Evolutionary conservation across 805 yeast species (phyloP).

Genomic region (Torulaspora franciscae): DNA sequence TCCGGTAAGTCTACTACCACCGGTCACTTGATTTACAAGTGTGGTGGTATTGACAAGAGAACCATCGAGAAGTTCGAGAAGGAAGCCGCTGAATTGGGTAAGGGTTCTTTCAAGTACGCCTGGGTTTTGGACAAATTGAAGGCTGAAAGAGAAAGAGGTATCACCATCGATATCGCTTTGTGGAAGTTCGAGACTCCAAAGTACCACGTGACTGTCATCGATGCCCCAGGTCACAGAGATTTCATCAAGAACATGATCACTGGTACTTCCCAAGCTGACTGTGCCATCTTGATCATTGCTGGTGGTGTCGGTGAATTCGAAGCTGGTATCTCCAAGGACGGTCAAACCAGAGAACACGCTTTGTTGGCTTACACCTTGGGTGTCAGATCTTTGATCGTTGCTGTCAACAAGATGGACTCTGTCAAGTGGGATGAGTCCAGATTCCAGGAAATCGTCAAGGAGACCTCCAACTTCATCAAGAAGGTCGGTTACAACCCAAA

Average conservation of each 20-base stretch:
- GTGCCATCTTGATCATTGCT: slow-evolving; percentile 86
- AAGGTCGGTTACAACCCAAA: slow-evolving; percentile 81
- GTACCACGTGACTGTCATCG: slow-evolving; percentile 85
- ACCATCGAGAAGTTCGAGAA: slow-evolving; percentile 97
- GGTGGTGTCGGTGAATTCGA: slow-evolving; percentile 94
- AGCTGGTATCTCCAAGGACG: slow-evolving; percentile 92
- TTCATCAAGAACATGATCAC: slow-evolving; percentile 95
- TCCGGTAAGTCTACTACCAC: slow-evolving; percentile 98
- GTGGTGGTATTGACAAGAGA: slow-evolving; percentile 99
- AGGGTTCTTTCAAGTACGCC: slow-evolving; percentile 97
- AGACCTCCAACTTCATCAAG: slow-evolving; percentile 75
- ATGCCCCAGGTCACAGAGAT: slow-evolving; percentile 96
- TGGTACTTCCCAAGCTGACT: slow-evolving; percentile 91
- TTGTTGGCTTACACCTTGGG: slow-evolving; percentile 85
- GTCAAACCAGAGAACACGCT: slow-evolving; percentile 95
- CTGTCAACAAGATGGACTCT: slow-evolving; percentile 93
- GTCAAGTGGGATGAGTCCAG: slow-evolving; percentile 81
- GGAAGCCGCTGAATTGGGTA: slow-evolving; percentile 96
- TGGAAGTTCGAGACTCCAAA: slow-evolving; percentile 92
- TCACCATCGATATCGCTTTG: slow-evolving; percentile 89
- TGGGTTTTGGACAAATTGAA: slow-evolving; percentile 94
- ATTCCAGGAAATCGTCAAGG: slow-evolving; percentile 72
- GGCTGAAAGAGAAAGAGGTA: slow-evolving; percentile 97
- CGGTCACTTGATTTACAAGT: slow-evolving; percentile 98
- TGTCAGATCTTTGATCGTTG: slow-evolving; percentile 81